Evolutionary conservation across 176 grass and related monocot species (phyloP), one percentile per base, ranked within the genome.

Genomic region (Elymus sibiricus): DNA sequence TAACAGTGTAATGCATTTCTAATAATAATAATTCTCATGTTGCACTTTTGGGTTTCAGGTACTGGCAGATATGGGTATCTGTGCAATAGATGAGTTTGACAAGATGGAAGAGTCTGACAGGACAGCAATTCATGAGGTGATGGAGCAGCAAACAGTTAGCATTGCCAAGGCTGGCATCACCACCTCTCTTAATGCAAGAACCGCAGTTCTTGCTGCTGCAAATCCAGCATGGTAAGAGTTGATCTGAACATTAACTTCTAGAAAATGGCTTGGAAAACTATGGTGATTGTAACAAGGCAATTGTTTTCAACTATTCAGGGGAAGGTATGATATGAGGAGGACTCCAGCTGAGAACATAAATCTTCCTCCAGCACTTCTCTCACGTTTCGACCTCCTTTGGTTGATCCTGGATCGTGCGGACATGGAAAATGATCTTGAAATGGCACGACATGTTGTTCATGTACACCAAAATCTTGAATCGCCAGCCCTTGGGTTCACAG

Each of bases 21-120:
- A 81, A 63, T 64, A 70, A 70, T 44, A n/a, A 58, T 62, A 61
- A 51, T 39, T 82, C 29, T 63, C 13, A 68, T 55, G 64, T 17
- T 64, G 66, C 16, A 40, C 40, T 60, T 11, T 79, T 73, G 47
- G 35, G 79, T 95, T 89, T 80, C 88, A 98, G 97, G 97, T 98
- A 66, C 81, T 99, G 60, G 90, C 97, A 35, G 97, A 99, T 82
- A 97, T 99, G 97, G 97, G 94, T 46, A 99, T 99, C 76, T 99
- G 97, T 32, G 97, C 97, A n/a, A 99, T 99, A 77, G 97, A 99
- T 71, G 97, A 99, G 56, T 99, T 99, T 78, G 97, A 99, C 80
- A 99, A 99, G 87, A 99, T 99, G 97, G 97, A 99, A 81, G 97
- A 99, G 85, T 99, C 97, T 75, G 92, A 99, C 72, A 91, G 97